phyloP scores from a whole-genome alignment of 2,329 filamentous ascomycete genomes.

The Colletotrichum cordylinicola region DNA sequence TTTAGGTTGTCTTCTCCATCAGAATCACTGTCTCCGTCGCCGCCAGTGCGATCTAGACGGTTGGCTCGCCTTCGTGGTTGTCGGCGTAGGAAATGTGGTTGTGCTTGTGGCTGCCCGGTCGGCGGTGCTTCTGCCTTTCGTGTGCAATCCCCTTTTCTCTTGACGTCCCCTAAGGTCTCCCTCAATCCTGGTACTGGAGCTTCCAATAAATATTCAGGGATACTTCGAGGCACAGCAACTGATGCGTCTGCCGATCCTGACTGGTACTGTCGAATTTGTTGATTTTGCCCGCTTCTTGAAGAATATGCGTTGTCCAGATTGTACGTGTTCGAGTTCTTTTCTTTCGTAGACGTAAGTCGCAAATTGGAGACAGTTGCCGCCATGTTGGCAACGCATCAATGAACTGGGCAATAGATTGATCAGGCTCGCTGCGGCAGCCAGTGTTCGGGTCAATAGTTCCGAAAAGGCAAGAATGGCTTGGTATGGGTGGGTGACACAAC shows the following conservation, averaged over 20 bases:
- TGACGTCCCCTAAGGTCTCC: not conserved
- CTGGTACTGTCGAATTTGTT: not conserved
- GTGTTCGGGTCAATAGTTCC: accelerated
- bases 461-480: not conserved
- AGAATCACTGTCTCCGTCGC: accelerated
- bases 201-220: not conserved
- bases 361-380: accelerated
- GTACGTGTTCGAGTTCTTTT: accelerated
- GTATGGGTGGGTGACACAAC: not conserved
- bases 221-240: not conserved
- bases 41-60: not conserved
- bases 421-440: accelerated
- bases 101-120: not conserved
- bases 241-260: accelerated
- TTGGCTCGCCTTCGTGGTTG: not conserved
- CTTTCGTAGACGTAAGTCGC: not conserved
- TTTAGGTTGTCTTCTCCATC: not conserved
- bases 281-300: not conserved
- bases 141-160: not conserved
- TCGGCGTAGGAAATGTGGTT: not conserved
- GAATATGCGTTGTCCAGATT: not conserved
- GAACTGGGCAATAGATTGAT: not conserved
- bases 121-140: not conserved
- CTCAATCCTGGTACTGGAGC: not conserved
- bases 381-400: too few species aligned